Evolutionary conservation across 805 yeast genomes (phyloP).

Genomic region (Wickerhamiella sorbophila): DNA sequence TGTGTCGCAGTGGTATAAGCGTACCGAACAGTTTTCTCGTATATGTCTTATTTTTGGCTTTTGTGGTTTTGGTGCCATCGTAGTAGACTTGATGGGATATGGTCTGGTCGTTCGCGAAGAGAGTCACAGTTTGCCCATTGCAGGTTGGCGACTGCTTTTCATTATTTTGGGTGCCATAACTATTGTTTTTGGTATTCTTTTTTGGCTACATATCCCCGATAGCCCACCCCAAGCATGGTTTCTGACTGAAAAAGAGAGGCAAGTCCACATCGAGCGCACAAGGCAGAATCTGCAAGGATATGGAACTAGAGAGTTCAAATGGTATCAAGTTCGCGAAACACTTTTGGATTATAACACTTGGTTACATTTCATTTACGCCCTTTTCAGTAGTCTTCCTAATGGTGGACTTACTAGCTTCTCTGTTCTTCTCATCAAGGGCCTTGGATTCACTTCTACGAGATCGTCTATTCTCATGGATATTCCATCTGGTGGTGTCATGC

Average conservation of each 20-base stretch:
- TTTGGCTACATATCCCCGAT: conserved; percentile 41
- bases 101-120: conserved; percentile 11
- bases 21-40: conserved; percentile 35
- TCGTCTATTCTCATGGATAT: conserved; percentile 25
- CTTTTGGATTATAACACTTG: conserved; percentile 37
- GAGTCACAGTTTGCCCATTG: conserved; percentile 12
- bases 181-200: conserved; percentile 34
- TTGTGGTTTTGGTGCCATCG: conserved; percentile 20
- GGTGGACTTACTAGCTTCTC: conserved; percentile 42
- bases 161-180: conserved; percentile 48
- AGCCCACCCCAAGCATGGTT: conserved; percentile 30
- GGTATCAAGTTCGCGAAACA: conserved; percentile 40
- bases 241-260: conserved; percentile 31
- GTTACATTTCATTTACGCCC: conserved; percentile 31
- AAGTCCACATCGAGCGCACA: conserved; percentile 37
- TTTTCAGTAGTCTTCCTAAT: conserved; percentile 34
- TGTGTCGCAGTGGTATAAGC: conserved; percentile 48
- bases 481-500: conserved; percentile 35
- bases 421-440: conserved; percentile 31
- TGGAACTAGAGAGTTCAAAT: conserved; percentile 41
- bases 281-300: conserved; percentile 44
- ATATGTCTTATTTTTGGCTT: conserved; percentile 27
- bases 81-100: conserved; percentile 17
- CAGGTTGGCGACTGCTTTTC: conserved; percentile 51
- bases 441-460: conserved; percentile 28